These are phyloP conservation scores for Kazachstania africana DNA, from an alignment of 805 yeast genomes.

Conservation along the genomic window DNA sequence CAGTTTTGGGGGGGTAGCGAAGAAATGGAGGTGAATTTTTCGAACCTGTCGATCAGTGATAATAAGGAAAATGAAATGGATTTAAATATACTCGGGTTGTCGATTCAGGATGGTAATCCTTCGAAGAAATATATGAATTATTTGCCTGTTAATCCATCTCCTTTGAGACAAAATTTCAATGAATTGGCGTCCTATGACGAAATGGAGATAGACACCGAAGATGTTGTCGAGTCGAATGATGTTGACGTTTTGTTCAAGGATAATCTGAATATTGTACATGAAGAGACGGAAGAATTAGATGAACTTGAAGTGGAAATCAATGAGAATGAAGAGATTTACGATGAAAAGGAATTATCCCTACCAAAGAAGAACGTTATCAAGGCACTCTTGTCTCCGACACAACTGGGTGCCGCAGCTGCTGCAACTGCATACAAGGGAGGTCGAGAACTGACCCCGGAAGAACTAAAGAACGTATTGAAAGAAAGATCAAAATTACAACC, in stretches of 20 bases:
- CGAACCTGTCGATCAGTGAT: no score
- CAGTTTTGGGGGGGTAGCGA: no score
- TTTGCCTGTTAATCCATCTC: not conserved
- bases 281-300: not conserved
- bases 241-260: no score
- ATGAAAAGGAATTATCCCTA: not conserved
- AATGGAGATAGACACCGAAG: not conserved
- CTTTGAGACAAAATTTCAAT: not conserved
- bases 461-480: slow-evolving; percentile 1
- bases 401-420: slow-evolving; percentile 22
- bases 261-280: no score
- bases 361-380: not conserved
- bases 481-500: not conserved
- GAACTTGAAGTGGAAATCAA: not conserved
- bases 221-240: not conserved
- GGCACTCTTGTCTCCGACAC: slow-evolving; percentile 18
- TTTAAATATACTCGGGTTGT: no score
- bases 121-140: no score
- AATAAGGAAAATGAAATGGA: no score
- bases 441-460: no score
- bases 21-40: no score
- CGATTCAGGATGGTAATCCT: no score
- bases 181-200: not conserved
- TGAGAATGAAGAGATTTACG: not conserved
- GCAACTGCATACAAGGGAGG: slow-evolving; percentile 7